Evolutionary conservation across 305 asterid genomes (phyloP), one percentile per base, ranked within the genome.

Genomic region (Fraxinus sp.): DNA sequence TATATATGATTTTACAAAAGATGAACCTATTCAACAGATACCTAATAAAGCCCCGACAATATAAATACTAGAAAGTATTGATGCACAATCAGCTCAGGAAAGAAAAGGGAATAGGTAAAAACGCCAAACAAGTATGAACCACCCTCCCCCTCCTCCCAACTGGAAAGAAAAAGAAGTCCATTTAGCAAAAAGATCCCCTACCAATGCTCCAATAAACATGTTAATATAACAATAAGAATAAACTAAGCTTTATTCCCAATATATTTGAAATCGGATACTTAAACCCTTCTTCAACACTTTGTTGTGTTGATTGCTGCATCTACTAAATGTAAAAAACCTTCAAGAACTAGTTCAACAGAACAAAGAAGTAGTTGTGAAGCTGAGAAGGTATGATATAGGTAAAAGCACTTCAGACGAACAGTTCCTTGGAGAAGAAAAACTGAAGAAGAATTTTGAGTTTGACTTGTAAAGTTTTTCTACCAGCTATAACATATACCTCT

Each of bases 401-500:
- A 71, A 83, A 83, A 79, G 88, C 89, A 80, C 88, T 78, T 83
- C 79, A 83, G 33, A 85, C 70, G 81, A 85, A 83, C 28, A 82
- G 75, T 86, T 83, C 82, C 80, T 59, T 75, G 88, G 37, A 26
- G 81, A 84, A 87, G 86, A 49, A 49, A 89, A 88, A 83, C 87
- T 81, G 88, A 83, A 83, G 83, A 82, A 85, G 86, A 79, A 85
- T 75, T 86, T 84, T 80, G 87, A 84, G 86, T 66, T 85, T 85
- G 86, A 86, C 83, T 70, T 78, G 78, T 73, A 90, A 86, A 43
- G 80, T 73, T 86, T 87, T 87, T 79, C 89, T 83, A 86, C 85
- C 83, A 84, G 86, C 83, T 88, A 68, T 86, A 85, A 81, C 85
- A 80, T 89, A 92, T 96, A 96, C 99, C 99, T 96, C 99, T 86